A percentile compares a stretch with the other conserved stretches of the same genome.
Conservation (phyloP, 2,329 filamentous ascomycete genomes). For the Colletotrichum cereale region DNA sequence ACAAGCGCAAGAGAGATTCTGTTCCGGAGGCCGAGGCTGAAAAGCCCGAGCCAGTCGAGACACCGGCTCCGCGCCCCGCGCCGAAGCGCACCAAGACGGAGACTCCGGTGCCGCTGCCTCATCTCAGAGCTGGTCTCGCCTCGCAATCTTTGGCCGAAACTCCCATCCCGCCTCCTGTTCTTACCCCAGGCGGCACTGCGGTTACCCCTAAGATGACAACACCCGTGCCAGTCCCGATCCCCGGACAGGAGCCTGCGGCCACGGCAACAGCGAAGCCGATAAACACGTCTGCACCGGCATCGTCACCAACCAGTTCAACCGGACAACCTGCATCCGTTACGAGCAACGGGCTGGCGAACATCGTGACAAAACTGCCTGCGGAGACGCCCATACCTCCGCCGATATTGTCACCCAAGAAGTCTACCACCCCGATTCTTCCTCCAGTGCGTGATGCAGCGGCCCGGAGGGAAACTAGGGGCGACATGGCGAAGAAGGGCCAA, state of each 20-base stretch:
- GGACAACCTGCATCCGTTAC: constrained; percentile 27
- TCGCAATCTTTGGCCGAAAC: constrained; percentile 38
- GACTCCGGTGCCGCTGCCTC: constrained; percentile 65
- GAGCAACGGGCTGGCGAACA: constrained; percentile 52
- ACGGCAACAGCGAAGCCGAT: constrained; percentile 21
- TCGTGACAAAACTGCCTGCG: constrained; percentile 52
- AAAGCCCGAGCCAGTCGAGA: constrained; percentile 46
- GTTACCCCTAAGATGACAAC: constrained; percentile 48
- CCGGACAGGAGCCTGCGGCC: constrained; percentile 37
- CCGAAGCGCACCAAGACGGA: constrained; percentile 68
- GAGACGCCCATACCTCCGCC: constrained; percentile 58
- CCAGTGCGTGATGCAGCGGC: constrained; percentile 48
- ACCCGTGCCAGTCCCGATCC: constrained; percentile 47
- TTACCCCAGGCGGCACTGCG: constrained; percentile 46
- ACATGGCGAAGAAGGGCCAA: constrained; percentile 57
- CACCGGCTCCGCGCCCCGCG: constrained; percentile 51
- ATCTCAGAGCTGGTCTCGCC: constrained; percentile 50
- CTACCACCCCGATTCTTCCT: constrained; percentile 52
- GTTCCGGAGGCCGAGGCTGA: constrained; percentile 49
- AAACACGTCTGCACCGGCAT: constrained; percentile 31
- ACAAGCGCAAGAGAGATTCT: constrained; percentile 62
- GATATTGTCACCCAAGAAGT: constrained; percentile 49
- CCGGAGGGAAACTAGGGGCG: constrained; percentile 61
- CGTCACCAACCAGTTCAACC: constrained; percentile 33
- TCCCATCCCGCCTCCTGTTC: constrained; percentile 46